Conservation (phyloP, 164 flowering plant genomes). For the Magnolia sinica region DNA sequence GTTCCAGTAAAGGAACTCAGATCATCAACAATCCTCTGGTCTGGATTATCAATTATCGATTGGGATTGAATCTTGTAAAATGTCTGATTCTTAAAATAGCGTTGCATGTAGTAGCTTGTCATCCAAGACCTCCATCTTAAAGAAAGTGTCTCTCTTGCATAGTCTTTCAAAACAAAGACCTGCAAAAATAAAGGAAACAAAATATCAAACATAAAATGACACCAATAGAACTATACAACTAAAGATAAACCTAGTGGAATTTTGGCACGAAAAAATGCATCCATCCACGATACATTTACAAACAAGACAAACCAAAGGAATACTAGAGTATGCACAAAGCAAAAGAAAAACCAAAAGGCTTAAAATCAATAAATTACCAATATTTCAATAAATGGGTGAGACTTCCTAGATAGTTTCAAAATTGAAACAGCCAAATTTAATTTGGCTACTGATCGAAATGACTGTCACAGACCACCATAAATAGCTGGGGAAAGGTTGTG, state of each 20-base stretch:
- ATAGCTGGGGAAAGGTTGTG: too few relatives aligned
- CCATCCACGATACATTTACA: background rate
- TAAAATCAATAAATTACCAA: background rate
- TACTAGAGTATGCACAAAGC: background rate
- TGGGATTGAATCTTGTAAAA: constrained; percentile 93
- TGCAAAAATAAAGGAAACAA: constrained; percentile 22
- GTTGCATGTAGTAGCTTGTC: constrained; percentile 87
- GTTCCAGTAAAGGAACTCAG: constrained; percentile 93
- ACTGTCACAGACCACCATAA: too few relatives aligned
- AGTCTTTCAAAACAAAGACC: constrained; percentile 91
- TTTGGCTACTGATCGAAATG: background rate
- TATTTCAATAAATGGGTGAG: background rate
- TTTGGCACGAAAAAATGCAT: background rate
- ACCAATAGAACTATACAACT: background rate
- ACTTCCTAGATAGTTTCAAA: background rate
- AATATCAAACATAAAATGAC: background rate
- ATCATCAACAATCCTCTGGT: constrained; percentile 98
- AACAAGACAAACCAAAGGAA: background rate
- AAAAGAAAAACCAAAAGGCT: background rate
- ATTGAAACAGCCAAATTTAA: background rate
- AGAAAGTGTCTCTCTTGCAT: constrained; percentile 79
- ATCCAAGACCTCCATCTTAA: constrained; percentile 99
- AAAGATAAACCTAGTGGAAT: background rate
- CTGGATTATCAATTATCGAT: constrained; percentile 92
- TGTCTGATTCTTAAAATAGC: constrained; percentile 67